Percentiles rank a stretch among this genome's conserved stretches.
phyloP scores from a whole-genome alignment of 768 basidiomycete genomes.

The Mycena filopes region DNA sequence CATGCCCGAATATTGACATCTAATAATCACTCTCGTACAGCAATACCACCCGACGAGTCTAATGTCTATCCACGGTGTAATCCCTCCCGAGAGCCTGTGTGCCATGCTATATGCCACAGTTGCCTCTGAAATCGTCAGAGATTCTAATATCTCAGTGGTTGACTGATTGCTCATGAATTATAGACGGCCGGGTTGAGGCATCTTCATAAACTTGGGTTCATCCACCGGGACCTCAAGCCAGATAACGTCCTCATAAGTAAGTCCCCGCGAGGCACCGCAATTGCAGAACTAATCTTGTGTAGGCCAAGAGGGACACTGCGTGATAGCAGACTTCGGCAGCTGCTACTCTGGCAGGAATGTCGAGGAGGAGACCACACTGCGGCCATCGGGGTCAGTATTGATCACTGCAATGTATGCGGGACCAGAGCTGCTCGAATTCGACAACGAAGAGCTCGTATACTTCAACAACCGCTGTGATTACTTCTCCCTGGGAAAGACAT shows the following conservation, averaged over 20 bases:
- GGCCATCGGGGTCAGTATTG: background rate
- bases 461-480: too few species aligned
- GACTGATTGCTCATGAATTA: too few species aligned
- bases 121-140: background rate
- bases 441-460: background rate
- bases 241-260: constrained; percentile 1
- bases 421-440: background rate
- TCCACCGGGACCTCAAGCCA: constrained; percentile 15
- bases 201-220: constrained; percentile 5
- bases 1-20: too few species aligned
- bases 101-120: constrained; percentile 6
- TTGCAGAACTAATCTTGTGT: background rate
- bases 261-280: background rate
- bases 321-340: background rate
- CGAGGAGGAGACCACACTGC: background rate
- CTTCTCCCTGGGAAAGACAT: too few species aligned
- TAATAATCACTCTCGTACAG: background rate
- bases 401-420: background rate
- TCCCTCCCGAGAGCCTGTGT: background rate
- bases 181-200: background rate
- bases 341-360: background rate
- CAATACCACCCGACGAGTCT: background rate
- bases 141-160: too few species aligned
- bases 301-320: background rate
- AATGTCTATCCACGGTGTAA: background rate